Base-by-base conservation (phyloP, 2,329 filamentous ascomycete genomes). In the Claviceps purpurea region DNA sequence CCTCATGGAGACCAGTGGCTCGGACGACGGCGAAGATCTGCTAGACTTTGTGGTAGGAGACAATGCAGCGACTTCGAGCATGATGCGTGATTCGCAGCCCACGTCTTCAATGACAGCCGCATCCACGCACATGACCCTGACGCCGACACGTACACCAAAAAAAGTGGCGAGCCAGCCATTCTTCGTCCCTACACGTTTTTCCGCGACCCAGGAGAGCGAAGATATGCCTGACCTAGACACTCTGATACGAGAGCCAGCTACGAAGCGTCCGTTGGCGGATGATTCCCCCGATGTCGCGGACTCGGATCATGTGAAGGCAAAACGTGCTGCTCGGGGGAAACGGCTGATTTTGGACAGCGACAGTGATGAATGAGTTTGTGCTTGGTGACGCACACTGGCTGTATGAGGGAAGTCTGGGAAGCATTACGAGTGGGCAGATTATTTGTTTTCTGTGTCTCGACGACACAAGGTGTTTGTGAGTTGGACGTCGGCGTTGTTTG, bases 41-140 rank as follows among this genome's bases (percentile, higher is more conserved):
- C 52, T 78, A 58, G 69, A 80, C 67, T 76, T 87, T 65, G 61
- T 87, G 59, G 70, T 82, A 60, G 63, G 70, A 56, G 64, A 81
- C 64, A 64, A 81, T 54, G 61, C 63, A 39, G 55, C 65, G 4
- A 60, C 61, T 0, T 72, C 70, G 1, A 71, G 70, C 56, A 64
- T 64, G 57, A 64, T 64, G 57, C 61, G 55, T 34, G 61, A 65
- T 14, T 65, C 62, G 5, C 56, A 57, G 34, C 60, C 60, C 14
- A 62, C 65, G n/a, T 61, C 63, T 30, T 56, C 63, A 10, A 56
- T 56, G 2, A 57, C 58, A 14, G 52, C 42, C 20, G 22, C 55
- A 1, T 50, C 54, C 11, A 55, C 54, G 24, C 59, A 59, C 47
- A 57, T 39, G 39, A 59, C 55, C 4, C 16, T 13, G 26, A 20